phyloP scores from a whole-genome alignment of 805 yeast species.

The Kodamaea restingae region DNA sequence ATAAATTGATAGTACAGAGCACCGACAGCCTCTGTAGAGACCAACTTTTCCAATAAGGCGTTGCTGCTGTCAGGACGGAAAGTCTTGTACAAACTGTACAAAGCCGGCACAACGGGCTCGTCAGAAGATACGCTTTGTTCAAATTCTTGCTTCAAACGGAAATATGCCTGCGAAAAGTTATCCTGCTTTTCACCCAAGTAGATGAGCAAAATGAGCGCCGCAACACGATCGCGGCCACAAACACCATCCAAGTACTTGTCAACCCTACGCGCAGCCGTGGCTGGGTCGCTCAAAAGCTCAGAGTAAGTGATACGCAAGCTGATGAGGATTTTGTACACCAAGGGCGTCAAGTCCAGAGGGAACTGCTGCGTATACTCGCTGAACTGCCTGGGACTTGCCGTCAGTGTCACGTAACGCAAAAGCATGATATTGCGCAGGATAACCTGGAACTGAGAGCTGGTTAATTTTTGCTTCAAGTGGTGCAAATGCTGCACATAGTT shows the following conservation, averaged over 20 bases:
- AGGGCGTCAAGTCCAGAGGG: slow-evolving; percentile 30
- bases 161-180: slow-evolving; percentile 7
- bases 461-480: slow-evolving; percentile 21
- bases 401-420: slow-evolving; percentile 35
- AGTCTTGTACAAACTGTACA: slow-evolving; percentile 6
- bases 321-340: slow-evolving; percentile 27
- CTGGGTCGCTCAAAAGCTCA: slow-evolving; percentile 19
- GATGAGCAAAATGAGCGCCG: slow-evolving; percentile 29
- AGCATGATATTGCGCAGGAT: slow-evolving; percentile 44
- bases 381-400: slow-evolving; percentile 20
- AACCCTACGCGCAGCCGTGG: slow-evolving; percentile 10
- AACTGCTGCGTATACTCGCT: slow-evolving; percentile 18
- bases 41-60: slow-evolving; percentile 4
- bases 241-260: slow-evolving; percentile 4
- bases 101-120: slow-evolving; percentile 4
- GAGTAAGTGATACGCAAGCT: slow-evolving; percentile 24
- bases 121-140: not conserved
- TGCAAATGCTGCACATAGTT: slow-evolving; percentile 23
- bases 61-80: slow-evolving; percentile 1
- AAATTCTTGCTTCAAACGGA: slow-evolving; percentile 3
- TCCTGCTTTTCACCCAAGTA: slow-evolving; percentile 11
- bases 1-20: slow-evolving; percentile 22
- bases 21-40: slow-evolving; percentile 10
- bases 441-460: slow-evolving; percentile 35
- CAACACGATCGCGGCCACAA: slow-evolving; percentile 13